Base-by-base conservation (phyloP, 164 flowering plant genomes). In the Berberis thunbergii region DNA sequence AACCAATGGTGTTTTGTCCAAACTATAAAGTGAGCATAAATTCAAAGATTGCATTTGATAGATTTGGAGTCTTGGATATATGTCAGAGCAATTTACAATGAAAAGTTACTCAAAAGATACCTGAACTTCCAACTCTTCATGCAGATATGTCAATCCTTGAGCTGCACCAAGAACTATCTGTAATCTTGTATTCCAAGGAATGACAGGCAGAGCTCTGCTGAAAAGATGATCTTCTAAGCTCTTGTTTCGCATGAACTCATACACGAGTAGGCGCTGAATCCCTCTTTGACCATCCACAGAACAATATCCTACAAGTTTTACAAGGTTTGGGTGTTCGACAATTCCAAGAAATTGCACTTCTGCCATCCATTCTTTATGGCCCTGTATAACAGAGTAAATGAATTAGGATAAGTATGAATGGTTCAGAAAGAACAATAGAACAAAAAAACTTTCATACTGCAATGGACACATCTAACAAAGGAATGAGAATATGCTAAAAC, bases 331-430 rank as follows among this genome's bases (percentile, higher is more conserved):
- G 70, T 82, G 84, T 54, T 82, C 82, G 41, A 80, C 80, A 41
- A 82, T 75, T 44, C 80, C 84, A 42, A 82, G 84, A 65, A 78
- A 80, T 61, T 82, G 83, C 60, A 82, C 86, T 73, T 82, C 86
- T 41, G 86, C 80, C 65, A 78, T 54, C 83, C 86, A 82, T 64
- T 82, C 77, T 64, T 78, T 80, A 63, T 82, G 86, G 44, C 83
- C 86, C 83, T 74, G 64, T 40, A 41, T n/a, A 41, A 41, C 6
- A 43, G 58, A 39, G 26, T 26, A 53, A 44, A 8, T 44, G 56
- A 53, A 66, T 41, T 7, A 66, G 41, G 45, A 52, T 26, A 10
- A 11, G n/a, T 4, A 52, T 6, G 54, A 10, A 7, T 52, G 11
- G 54, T 26, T 52, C 4, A 4, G 13, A 52, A 52, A 1, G 11